Percentiles rank a stretch among this genome's conserved stretches.
Evolutionary conservation across 2,329 filamentous ascomycete genomes (phyloP).

Genomic region (Sarocladiaceae sp.): DNA sequence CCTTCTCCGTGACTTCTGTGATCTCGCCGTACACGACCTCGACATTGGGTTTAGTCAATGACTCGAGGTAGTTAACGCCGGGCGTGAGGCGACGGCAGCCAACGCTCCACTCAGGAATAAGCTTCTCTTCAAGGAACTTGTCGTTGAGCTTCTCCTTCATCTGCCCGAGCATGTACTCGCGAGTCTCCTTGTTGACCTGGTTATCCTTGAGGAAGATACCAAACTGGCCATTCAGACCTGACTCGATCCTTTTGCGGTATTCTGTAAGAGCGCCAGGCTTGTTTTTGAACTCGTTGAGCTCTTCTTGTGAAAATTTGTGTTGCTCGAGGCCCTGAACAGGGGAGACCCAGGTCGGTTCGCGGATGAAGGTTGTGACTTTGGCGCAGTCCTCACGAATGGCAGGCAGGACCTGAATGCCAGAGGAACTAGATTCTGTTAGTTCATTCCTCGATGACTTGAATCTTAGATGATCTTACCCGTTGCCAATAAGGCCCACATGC

Average conservation of each 20-base stretch:
- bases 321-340: constrained; percentile 36
- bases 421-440: constrained; percentile 30
- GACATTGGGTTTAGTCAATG: constrained; percentile 38
- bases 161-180: constrained; percentile 29
- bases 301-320: constrained; percentile 33
- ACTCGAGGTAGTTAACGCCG: constrained; percentile 39
- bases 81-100: constrained; percentile 43
- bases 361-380: constrained; percentile 34
- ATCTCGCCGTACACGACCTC: constrained; percentile 40
- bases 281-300: constrained; percentile 31
- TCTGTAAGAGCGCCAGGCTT: constrained; percentile 31
- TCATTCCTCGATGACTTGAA: neutral
- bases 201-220: constrained; percentile 37
- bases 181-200: constrained; percentile 31
- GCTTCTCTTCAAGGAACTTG: constrained; percentile 28
- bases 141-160: constrained; percentile 30
- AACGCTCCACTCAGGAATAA: constrained; percentile 43
- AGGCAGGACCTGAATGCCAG: constrained; percentile 47
- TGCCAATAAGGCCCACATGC: constrained; percentile 49
- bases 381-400: constrained; percentile 21
- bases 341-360: constrained; percentile 36
- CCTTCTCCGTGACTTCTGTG: constrained; percentile 36
- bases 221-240: constrained; percentile 39
- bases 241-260: constrained; percentile 38
- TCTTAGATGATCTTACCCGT: constrained; percentile 24